phyloP scores from a whole-genome alignment of 164 flowering plant species.

The Annona squamosa region DNA sequence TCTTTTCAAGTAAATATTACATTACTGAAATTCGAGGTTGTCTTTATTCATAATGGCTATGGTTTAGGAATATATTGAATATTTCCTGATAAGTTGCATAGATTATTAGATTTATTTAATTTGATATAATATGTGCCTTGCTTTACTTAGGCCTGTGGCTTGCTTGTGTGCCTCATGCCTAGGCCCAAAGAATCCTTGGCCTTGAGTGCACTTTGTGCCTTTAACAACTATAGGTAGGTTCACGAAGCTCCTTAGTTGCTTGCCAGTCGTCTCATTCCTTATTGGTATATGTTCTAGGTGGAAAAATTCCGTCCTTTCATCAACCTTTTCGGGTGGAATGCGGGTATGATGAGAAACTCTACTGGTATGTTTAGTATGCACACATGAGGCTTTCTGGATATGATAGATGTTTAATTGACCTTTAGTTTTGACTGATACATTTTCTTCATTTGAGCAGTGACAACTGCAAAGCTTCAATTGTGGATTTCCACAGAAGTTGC shows the following conservation, averaged over 20 bases:
- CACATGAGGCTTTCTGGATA: not conserved
- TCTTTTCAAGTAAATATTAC: too few species aligned
- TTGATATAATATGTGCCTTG: too few species aligned
- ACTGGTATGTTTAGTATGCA: slow-evolving; percentile 37
- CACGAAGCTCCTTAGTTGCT: not conserved
- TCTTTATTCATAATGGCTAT: too few species aligned
- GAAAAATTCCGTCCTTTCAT: slow-evolving; percentile 26
- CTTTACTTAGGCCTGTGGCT: too few species aligned
- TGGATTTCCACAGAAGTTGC: slow-evolving; percentile 71
- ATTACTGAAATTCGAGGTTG: too few species aligned
- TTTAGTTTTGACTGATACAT: not conserved
- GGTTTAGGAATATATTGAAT: too few species aligned
- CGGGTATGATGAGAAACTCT: slow-evolving; percentile 24
- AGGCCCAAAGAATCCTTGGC: not conserved
- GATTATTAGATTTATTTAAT: too few species aligned
- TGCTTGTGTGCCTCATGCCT: too few species aligned
- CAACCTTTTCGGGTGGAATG: slow-evolving; percentile 34
- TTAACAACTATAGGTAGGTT: not conserved
- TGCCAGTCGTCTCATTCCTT: not conserved
- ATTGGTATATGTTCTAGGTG: slow-evolving; percentile 27
- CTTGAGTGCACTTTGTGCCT: not conserved
- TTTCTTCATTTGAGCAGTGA: slow-evolving; percentile 34
- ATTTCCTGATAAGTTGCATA: too few species aligned
- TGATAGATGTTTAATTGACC: not conserved
- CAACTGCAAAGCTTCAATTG: slow-evolving; percentile 50